Percentiles rank a stretch among this genome's conserved stretches.
phyloP scores from a whole-genome alignment of 371 early-diverging fungal genomes.

The Haplosporangium sp. region DNA sequence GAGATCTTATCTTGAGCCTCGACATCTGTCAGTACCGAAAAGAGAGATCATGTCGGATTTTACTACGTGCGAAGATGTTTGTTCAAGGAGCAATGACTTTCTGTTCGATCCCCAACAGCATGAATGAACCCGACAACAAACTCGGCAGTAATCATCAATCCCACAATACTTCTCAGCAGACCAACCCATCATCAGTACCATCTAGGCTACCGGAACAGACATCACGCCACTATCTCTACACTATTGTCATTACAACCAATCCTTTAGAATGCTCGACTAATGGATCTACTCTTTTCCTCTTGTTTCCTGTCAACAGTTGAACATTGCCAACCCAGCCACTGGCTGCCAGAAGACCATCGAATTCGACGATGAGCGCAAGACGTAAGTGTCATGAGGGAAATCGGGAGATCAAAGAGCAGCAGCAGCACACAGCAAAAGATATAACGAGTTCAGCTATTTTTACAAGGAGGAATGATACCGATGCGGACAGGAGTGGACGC shows the following conservation, averaged over 20 bases:
- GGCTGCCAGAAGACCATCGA: slow-evolving; percentile 99
- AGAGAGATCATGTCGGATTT: too few relatives aligned
- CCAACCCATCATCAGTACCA: too few relatives aligned
- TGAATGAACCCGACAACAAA: too few relatives aligned
- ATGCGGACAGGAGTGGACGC: too few relatives aligned
- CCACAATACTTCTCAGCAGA: too few relatives aligned
- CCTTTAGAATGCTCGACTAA: slow-evolving; percentile 19
- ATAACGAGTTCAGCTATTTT: too few relatives aligned
- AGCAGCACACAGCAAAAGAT: background rate
- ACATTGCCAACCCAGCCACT: slow-evolving; percentile 83
- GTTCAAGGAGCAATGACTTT: too few relatives aligned
- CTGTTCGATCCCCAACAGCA: too few relatives aligned
- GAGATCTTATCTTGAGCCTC: background rate
- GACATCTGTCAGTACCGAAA: background rate
- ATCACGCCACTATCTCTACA: background rate
- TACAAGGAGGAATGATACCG: too few relatives aligned
- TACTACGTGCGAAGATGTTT: too few relatives aligned
- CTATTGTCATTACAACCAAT: background rate
- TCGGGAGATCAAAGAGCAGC: background rate
- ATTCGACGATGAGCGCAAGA: slow-evolving; percentile 97
- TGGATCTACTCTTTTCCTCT: slow-evolving; percentile 11
- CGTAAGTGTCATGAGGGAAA: slow-evolving; percentile 68
- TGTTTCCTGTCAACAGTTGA: slow-evolving; percentile 15
- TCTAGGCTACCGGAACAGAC: too few relatives aligned
- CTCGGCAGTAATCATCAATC: too few relatives aligned